phyloP scores from a whole-genome alignment of 352 stramenopile species.

The Peronospora destructor region DNA sequence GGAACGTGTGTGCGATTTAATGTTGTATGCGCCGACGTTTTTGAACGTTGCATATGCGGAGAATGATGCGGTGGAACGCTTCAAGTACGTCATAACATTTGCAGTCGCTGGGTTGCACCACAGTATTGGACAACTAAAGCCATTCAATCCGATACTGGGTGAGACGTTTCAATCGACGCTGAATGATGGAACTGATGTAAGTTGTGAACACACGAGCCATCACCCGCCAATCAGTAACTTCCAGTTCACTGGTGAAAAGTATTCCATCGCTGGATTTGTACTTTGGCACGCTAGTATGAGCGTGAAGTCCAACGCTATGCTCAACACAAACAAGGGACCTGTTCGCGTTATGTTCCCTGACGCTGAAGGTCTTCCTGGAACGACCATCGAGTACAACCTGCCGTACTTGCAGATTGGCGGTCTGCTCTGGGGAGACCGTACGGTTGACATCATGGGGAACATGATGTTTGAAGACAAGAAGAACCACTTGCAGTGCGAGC shows the following conservation, averaged over 20 bases:
- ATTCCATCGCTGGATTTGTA: slow-evolving; percentile 61
- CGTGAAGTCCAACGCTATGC: slow-evolving; percentile 80
- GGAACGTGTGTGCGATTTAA: slow-evolving; percentile 72
- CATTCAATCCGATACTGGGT: slow-evolving; percentile 80
- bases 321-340: slow-evolving; percentile 72
- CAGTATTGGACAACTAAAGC: slow-evolving; percentile 75
- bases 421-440: slow-evolving; percentile 76
- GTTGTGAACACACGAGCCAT: slow-evolving; percentile 80
- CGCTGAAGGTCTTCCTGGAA: slow-evolving; percentile 27
- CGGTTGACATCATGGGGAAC: slow-evolving; percentile 62
- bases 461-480: slow-evolving; percentile 76
- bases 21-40: slow-evolving; percentile 75
- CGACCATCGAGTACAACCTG: slow-evolving; percentile 62
- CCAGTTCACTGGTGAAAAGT: slow-evolving; percentile 68
- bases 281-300: slow-evolving; percentile 73
- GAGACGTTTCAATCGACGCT: slow-evolving; percentile 70
- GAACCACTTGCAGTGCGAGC: slow-evolving; percentile 58
- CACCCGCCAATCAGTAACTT: slow-evolving; percentile 84
- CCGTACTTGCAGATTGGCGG: slow-evolving; percentile 69
- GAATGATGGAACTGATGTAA: slow-evolving; percentile 75
- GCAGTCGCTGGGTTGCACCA: slow-evolving; percentile 73
- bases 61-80: slow-evolving; percentile 56
- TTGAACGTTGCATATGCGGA: slow-evolving; percentile 55
- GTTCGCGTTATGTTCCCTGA: slow-evolving; percentile 68
- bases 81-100: slow-evolving; percentile 79